Evolutionary conservation across 2,329 filamentous ascomycete species (phyloP).

Genomic region (Tolypocladium tropicale): DNA sequence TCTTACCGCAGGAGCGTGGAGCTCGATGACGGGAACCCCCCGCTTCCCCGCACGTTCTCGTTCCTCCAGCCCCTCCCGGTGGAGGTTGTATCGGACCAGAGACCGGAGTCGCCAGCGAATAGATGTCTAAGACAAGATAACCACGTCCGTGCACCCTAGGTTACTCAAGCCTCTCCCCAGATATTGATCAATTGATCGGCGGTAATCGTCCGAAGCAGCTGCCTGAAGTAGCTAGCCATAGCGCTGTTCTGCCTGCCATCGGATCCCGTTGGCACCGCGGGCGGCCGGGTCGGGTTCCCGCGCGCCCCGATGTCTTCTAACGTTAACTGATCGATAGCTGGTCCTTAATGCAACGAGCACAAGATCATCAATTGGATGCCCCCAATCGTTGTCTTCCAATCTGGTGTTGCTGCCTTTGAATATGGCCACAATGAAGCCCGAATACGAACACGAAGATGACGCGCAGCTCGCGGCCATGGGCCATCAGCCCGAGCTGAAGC

Average conservation of each 20-base stretch:
- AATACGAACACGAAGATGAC: conserved; percentile 10
- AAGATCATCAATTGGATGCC: neutral
- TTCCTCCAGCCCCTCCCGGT: neutral
- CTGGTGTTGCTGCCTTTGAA: neutral
- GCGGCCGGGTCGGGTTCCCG: neutral
- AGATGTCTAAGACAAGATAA: neutral
- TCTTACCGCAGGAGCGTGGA: neutral
- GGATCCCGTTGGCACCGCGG: neutral
- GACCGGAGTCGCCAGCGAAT: neutral
- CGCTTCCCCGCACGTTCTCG: neutral
- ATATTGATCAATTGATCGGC: neutral
- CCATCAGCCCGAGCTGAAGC: conserved; percentile 13
- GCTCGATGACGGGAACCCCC: neutral
- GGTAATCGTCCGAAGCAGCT: neutral
- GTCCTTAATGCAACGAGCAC: neutral
- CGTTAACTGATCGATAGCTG: neutral
- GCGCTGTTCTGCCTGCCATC: neutral
- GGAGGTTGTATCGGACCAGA: neutral
- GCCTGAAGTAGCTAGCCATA: neutral
- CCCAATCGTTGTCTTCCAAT: neutral
- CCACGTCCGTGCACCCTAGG: neutral
- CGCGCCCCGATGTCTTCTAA: neutral
- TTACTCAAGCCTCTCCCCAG: neutral
- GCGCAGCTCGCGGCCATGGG: conserved; percentile 15
- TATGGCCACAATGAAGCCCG: conserved; percentile 7